Base-by-base conservation (phyloP, 2,329 filamentous ascomycete species). In the Aspergillus viridinutans region DNA sequence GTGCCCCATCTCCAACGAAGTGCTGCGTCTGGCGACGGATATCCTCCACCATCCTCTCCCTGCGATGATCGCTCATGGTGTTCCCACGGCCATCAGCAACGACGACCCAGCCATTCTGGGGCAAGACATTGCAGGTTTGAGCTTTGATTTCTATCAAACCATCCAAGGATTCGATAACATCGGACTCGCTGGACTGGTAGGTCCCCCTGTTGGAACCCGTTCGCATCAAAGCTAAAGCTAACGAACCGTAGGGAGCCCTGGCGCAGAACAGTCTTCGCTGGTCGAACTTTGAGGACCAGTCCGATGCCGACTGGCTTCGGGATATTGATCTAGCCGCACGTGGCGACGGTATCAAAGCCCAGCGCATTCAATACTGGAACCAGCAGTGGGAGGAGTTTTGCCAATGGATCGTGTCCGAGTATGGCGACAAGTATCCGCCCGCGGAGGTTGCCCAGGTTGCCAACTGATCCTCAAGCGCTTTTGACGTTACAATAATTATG, bases 131-230 rank as follows among this genome's bases (percentile, higher is more conserved):
- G 87, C 85, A 8, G 91, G 90, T 28, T 87, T 93, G 82, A 92
- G 88, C 8, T 90, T 96, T 74, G 91, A 96, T 74, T 96, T 95
- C 74, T 96, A 90, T 89, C 90, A 95, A 74, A 88, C 90, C 1
- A 78, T 96, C 21, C 91, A 96, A 73, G 92, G 89, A 0, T 96
- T 91, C 86, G 89, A 95, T 57, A 96, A 94, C 67, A 82, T 96
- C 3, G 92, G 92, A 0, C 80, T 96, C 1, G 90, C 89, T n/a
- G 92, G 92, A 0, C 75, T 96, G 53, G 92, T 88, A 0, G 88
- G 58, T 49, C 6, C 5, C 25, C 3, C 5, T n/a, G n/a, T 29
- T 17, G 1, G 1, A 23, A 7, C 14, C 5, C 14, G 1, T 7
- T 43, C 7, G 25, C 21, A 12, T 25, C 12, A 21, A 4, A 45